phyloP scores from a whole-genome alignment of 345 rosid species.

The Turritis glabra region DNA sequence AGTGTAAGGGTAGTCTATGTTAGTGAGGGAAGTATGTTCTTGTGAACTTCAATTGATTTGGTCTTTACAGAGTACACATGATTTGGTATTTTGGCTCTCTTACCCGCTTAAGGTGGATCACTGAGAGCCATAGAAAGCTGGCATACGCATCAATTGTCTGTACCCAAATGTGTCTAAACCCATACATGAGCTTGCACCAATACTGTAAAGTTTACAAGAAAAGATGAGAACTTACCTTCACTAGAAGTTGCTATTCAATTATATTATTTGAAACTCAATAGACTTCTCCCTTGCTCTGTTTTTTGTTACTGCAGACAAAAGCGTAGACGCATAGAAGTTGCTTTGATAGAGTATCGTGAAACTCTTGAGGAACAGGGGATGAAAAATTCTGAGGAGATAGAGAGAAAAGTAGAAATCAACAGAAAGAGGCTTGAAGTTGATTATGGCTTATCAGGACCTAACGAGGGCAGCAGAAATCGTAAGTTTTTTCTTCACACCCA shows the following conservation, averaged over 20 bases:
- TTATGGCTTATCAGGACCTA: conserved; percentile 51
- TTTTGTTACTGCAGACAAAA: conserved; percentile 63
- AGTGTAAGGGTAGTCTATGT: neutral
- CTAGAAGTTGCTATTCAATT: conserved; percentile 12
- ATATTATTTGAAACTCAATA: neutral
- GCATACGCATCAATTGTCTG: neutral
- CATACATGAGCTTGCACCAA: neutral
- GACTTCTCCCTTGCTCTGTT: conserved; percentile 13
- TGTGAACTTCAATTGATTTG: neutral
- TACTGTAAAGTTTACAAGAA: neutral
- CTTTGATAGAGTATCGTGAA: conserved; percentile 94
- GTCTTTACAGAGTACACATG: neutral
- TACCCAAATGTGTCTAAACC: neutral
- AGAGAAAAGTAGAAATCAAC: conserved; percentile 73
- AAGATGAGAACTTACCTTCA: conserved; percentile 1
- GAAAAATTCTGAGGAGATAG: conserved; percentile 80
- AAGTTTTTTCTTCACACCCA: conserved; percentile 40
- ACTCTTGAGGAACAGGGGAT: conserved; percentile 88
- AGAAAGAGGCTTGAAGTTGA: conserved; percentile 81
- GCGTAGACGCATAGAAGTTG: conserved; percentile 86
- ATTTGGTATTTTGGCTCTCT: conserved; percentile 11
- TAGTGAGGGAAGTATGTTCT: neutral
- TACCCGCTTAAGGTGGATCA: neutral
- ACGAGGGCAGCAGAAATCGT: conserved; percentile 49
- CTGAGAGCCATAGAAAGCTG: neutral